Evolutionary conservation across 2,329 filamentous ascomycete species (phyloP), one percentile per base, ranked within the genome.

Genomic region (Penicillium occitanis): DNA sequence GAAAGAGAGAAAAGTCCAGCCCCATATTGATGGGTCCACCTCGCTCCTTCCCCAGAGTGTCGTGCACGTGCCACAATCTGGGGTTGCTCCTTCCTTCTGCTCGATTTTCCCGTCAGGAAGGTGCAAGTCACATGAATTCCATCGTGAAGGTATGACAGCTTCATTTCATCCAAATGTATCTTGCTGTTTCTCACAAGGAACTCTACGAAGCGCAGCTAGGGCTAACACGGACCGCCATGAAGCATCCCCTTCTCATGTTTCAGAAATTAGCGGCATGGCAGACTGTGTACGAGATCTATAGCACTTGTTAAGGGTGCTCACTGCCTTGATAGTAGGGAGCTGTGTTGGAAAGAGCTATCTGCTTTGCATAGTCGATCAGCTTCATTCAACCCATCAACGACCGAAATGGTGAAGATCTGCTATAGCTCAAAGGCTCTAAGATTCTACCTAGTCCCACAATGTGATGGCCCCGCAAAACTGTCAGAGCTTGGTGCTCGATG

Each of bases 51-150:
- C 61, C 57, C 57, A 30, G 37, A 42, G 13, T 59, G 35, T 30
- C 57, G 37, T 59, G 57, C 57, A 59, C 57, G 57, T 59, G 57
- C 57, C 57, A 44, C 57, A 59, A 55, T 37, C 40, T n/a, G 57
- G 57, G 57, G 57, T 42, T 42, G 30, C 13, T 59, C 35, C 22
- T 55, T 37, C 51, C 51, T 14, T 25, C 25, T 25, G 25, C 25
- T 25, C 25, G 25, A 25, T 25, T 25, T 25, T 4, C 25, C 25
- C 3, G 25, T 25, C 30, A 55, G 30, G 17, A 55, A 55, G 30
- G 51, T 30, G n/a, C 28, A 7, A 17, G 17, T 53, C 28, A 28
- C 30, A 35, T 35, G 51, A 22, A 17, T 17, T 25, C 10, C 8
- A 11, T 48, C 33, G 11, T 35, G 33, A 10, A 33, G 10, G 25